Evolutionary conservation across 305 asterid species (phyloP).

Genomic region (Solanum chacoense): DNA sequence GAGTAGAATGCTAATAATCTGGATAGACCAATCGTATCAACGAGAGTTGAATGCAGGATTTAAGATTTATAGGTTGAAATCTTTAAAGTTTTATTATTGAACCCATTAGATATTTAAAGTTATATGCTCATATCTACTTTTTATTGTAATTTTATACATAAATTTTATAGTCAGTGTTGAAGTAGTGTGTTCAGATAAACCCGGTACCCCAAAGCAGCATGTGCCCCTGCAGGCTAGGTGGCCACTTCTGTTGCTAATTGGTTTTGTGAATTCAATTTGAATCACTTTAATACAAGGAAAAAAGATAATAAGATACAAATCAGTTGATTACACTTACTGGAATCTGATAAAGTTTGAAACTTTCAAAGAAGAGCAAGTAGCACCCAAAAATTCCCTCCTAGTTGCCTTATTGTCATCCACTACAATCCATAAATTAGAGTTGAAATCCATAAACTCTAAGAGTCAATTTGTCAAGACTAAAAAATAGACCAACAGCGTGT

Average conservation of each 20-base stretch:
- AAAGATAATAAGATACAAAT: neutral
- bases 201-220: neutral
- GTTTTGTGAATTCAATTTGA: neutral
- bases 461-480: neutral
- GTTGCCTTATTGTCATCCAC: neutral
- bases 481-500: neutral
- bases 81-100: neutral
- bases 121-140: neutral
- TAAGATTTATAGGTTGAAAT: neutral
- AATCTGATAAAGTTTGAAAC: neutral
- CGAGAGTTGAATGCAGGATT: neutral
- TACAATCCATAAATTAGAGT: neutral
- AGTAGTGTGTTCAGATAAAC: neutral
- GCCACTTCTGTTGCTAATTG: neutral
- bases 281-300: neutral
- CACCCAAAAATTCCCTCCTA: neutral
- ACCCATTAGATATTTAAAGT: neutral
- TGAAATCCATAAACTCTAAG: neutral
- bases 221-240: neutral
- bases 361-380: neutral
- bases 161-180: neutral
- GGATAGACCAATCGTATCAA: neutral
- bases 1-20: neutral
- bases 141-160: neutral
- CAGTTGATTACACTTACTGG: neutral